phyloP scores from a whole-genome alignment of 2,329 filamentous ascomycete genomes.

The Mollisia scopiformis region DNA sequence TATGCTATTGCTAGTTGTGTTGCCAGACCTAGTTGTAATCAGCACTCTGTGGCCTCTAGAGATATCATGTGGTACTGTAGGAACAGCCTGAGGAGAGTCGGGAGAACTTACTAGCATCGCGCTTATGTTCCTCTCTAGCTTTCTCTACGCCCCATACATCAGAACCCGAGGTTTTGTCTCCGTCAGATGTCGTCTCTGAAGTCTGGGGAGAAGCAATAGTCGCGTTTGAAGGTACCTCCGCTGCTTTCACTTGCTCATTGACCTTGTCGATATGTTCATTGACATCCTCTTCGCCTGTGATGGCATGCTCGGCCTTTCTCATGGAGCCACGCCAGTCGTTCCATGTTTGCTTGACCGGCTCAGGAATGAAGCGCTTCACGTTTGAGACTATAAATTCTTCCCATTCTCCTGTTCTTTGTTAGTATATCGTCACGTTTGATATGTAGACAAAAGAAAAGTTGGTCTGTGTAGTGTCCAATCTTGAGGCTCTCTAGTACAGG shows the following conservation, averaged over 20 bases:
- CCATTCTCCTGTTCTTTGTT: slow-evolving; percentile 48
- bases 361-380: slow-evolving; percentile 61
- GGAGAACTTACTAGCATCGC: slow-evolving; percentile 72
- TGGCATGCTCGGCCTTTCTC: slow-evolving; percentile 48
- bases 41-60: too few species aligned
- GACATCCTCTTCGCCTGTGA: slow-evolving; percentile 47
- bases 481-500: background rate
- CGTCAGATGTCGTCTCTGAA: slow-evolving; percentile 47
- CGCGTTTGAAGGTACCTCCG: background rate
- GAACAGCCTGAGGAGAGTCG: too few species aligned
- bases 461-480: slow-evolving; percentile 9
- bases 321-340: slow-evolving; percentile 51
- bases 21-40: slow-evolving; percentile 52
- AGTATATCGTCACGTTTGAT: background rate
- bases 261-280: slow-evolving; percentile 39
- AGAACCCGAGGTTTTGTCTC: background rate
- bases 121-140: slow-evolving; percentile 61
- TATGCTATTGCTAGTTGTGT: slow-evolving; percentile 94
- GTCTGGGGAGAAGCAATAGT: background rate
- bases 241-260: background rate
- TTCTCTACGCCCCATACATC: slow-evolving; percentile 62
- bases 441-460: background rate
- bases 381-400: slow-evolving; percentile 70
- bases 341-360: slow-evolving; percentile 58
- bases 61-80: background rate